Evolutionary conservation across 169 alveolate species (phyloP).

Genomic region (Plasmodium inui): DNA sequence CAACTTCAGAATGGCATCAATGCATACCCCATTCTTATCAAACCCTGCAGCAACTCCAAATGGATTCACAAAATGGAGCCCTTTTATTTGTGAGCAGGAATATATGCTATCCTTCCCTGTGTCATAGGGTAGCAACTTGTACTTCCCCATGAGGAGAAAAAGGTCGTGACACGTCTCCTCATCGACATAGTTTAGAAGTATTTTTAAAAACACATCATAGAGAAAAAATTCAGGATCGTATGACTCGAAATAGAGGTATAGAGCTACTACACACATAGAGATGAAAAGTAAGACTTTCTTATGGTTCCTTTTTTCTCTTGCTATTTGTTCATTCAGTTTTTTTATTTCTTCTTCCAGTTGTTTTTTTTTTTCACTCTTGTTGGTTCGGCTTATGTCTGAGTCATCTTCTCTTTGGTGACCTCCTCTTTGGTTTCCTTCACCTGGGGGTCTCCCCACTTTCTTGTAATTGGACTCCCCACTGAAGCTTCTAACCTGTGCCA

Average conservation of each 20-base stretch:
- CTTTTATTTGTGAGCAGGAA: constrained; percentile 8
- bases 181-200: constrained; percentile 79
- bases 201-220: constrained; percentile 75
- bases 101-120: constrained; percentile 75
- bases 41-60: constrained; percentile 92
- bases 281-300: constrained; percentile 32
- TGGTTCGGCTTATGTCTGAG: neutral
- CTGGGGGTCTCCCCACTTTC: neutral
- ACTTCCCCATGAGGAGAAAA: constrained; percentile 78
- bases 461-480: neutral
- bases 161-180: constrained; percentile 81
- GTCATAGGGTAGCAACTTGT: constrained; percentile 81
- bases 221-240: constrained; percentile 75
- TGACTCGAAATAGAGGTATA: constrained; percentile 63
- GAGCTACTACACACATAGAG: constrained; percentile 9
- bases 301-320: constrained; percentile 32
- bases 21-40: constrained; percentile 89
- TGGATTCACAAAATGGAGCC: constrained; percentile 62
- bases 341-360: constrained; percentile 25
- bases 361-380: neutral
- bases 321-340: constrained; percentile 22
- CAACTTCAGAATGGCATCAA: constrained; percentile 79
- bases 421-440: neutral
- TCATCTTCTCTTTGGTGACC: neutral
- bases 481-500: neutral